phyloP scores from a whole-genome alignment of 768 basidiomycete genomes.

The Tylopilus felleus region DNA sequence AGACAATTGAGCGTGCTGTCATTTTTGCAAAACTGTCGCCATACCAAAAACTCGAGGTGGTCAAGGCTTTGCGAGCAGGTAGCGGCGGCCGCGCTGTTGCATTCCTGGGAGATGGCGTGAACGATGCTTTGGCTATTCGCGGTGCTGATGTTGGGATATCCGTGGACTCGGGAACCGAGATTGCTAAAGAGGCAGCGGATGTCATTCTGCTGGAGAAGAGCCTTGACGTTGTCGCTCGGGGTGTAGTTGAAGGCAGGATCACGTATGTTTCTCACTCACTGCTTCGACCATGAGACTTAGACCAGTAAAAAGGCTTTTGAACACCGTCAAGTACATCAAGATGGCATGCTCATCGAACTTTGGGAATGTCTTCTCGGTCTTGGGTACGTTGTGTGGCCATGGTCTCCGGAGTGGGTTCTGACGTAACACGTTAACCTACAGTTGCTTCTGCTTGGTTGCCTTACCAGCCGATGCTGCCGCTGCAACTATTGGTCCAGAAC shows the following conservation, averaged over 20 bases:
- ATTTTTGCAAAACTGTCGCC: slow-evolving; percentile 33
- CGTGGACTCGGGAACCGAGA: slow-evolving; percentile 33
- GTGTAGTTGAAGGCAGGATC: slow-evolving; percentile 32
- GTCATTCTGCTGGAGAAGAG: slow-evolving; percentile 37
- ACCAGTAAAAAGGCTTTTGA: slow-evolving; percentile 28
- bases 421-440: slow-evolving; percentile 3
- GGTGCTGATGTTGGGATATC: slow-evolving; percentile 34
- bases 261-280: slow-evolving; percentile 22
- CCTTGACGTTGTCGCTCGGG: slow-evolving; percentile 32
- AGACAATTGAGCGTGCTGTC: slow-evolving; percentile 30
- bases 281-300: slow-evolving; percentile 7
- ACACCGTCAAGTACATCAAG: slow-evolving; percentile 37
- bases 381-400: slow-evolving; percentile 18
- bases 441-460: slow-evolving; percentile 38
- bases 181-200: slow-evolving; percentile 38
- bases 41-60: slow-evolving; percentile 33
- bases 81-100: slow-evolving; percentile 28
- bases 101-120: slow-evolving; percentile 32
- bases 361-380: slow-evolving; percentile 33
- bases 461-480: slow-evolving; percentile 36
- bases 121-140: slow-evolving; percentile 32
- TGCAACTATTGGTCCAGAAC: slow-evolving; percentile 33
- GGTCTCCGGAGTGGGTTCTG: neutral
- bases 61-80: slow-evolving; percentile 29
- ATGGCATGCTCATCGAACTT: slow-evolving; percentile 39